phyloP scores from a whole-genome alignment of 345 rosid species.

The Murraya paniculata region DNA sequence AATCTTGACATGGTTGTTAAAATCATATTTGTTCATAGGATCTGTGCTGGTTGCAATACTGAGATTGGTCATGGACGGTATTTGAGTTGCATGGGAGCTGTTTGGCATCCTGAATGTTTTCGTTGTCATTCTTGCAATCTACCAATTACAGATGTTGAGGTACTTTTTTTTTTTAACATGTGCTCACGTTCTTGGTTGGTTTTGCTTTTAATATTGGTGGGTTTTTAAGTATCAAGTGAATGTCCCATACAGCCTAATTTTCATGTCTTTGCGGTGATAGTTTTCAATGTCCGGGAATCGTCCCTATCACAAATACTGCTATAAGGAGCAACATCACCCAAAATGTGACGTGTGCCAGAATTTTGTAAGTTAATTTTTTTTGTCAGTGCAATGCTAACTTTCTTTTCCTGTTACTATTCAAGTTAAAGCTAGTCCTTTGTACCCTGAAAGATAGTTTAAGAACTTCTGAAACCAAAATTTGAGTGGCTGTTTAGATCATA shows the following conservation, averaged over 20 bases:
- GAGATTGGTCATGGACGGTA: conserved; percentile 75
- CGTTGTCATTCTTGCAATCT: conserved; percentile 69
- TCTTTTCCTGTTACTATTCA: background rate
- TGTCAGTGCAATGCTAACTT: background rate
- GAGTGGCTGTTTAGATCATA: background rate
- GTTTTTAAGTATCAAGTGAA: background rate
- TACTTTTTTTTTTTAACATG: conserved; percentile 13
- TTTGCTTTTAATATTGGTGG: background rate
- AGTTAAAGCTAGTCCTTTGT: background rate
- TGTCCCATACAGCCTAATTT: conserved; percentile 21
- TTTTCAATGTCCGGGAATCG: conserved; percentile 64
- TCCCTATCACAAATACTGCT: conserved; percentile 85
- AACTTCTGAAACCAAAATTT: conserved; percentile 5
- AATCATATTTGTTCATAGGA: conserved; percentile 36
- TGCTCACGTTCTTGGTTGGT: conserved; percentile 13
- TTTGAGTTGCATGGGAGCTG: conserved; percentile 67
- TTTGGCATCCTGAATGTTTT: conserved; percentile 93
- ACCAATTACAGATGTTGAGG: conserved; percentile 82
- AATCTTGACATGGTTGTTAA: conserved; percentile 19
- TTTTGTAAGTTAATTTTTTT: conserved; percentile 55
- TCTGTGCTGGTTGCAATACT: conserved; percentile 66
- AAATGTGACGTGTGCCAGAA: conserved; percentile 86
- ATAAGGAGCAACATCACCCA: conserved; percentile 78
- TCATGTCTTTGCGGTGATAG: conserved; percentile 32
- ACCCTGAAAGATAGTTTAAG: background rate